Conservation (phyloP, 2,329 filamentous ascomycete species). For the Fusarium tjaetaba region DNA sequence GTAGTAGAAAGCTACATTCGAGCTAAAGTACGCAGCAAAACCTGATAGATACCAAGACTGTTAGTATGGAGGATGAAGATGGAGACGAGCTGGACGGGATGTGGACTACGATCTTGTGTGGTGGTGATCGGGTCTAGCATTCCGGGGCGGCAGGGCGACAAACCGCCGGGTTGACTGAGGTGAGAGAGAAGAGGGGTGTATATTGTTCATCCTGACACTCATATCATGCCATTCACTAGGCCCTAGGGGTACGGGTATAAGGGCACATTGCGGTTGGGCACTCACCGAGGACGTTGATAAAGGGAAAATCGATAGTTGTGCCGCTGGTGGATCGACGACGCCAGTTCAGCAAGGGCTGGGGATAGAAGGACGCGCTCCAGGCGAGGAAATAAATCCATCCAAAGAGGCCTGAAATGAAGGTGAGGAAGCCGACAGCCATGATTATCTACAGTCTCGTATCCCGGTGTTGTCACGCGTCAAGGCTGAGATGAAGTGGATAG, state of each 20-base stretch:
- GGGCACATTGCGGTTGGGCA: not conserved
- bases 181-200: slow-evolving; percentile 11
- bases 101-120: slow-evolving; percentile 8
- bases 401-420: slow-evolving; percentile 65
- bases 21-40: slow-evolving; percentile 79
- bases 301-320: slow-evolving; percentile 87
- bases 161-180: slow-evolving; percentile 6
- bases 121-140: slow-evolving; percentile 23
- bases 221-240: slow-evolving; percentile 19
- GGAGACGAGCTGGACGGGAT: not conserved
- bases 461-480: not conserved
- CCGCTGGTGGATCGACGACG: slow-evolving; percentile 80
- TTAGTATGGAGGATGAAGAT: slow-evolving; percentile 20
- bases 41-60: slow-evolving; percentile 53
- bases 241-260: slow-evolving; percentile 9
- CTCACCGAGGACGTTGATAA: slow-evolving; percentile 73
- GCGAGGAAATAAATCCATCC: slow-evolving; percentile 80
- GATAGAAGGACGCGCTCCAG: slow-evolving; percentile 94
- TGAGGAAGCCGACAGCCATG: slow-evolving; percentile 53
- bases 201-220: slow-evolving; percentile 22
- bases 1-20: slow-evolving; percentile 79
- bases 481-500: not conserved
- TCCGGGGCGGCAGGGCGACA: slow-evolving; percentile 7
- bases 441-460: not conserved
- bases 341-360: slow-evolving; percentile 85